Percentiles rank a stretch among this genome's conserved stretches.
Evolutionary conservation across 352 stramenopile species (phyloP).

Genomic region (Phytophthora sp.): DNA sequence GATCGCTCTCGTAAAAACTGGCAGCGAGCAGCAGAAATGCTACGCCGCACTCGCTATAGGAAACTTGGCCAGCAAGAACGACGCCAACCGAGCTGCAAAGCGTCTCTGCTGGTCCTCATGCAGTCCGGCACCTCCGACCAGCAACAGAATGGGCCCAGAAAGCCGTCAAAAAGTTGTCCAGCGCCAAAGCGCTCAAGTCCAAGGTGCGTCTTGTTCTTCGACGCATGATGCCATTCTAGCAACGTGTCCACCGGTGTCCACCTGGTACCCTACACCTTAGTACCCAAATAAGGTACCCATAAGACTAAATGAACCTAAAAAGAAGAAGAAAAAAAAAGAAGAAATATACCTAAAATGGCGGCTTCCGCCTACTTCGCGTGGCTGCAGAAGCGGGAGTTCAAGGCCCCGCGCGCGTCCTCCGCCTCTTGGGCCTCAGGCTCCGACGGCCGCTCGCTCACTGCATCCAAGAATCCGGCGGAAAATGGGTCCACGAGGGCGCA

Average conservation of each 20-base stretch:
- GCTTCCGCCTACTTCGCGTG: constrained; percentile 43
- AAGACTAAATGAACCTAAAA: background rate
- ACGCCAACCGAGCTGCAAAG: no score
- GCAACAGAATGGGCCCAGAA: background rate
- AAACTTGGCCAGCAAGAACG: background rate
- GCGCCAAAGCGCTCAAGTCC: background rate
- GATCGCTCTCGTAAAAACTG: background rate
- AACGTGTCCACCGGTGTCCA: background rate
- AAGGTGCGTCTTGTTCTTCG: no score
- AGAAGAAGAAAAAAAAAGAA: no score
- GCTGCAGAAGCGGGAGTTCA: constrained; percentile 42
- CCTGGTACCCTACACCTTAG: no score
- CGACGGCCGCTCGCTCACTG: background rate
- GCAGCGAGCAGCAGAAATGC: background rate
- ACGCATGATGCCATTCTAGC: background rate
- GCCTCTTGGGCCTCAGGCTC: background rate
- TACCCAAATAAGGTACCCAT: background rate
- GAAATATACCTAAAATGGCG: no score
- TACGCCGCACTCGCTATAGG: background rate
- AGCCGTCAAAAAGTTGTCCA: background rate
- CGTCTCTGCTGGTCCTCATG: background rate
- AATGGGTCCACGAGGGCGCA: no score
- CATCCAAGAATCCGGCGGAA: background rate
- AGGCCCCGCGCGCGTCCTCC: constrained; percentile 3
- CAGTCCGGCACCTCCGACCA: background rate